phyloP scores from a whole-genome alignment of 83 land plant genomes.

The Picea engelmannii region DNA sequence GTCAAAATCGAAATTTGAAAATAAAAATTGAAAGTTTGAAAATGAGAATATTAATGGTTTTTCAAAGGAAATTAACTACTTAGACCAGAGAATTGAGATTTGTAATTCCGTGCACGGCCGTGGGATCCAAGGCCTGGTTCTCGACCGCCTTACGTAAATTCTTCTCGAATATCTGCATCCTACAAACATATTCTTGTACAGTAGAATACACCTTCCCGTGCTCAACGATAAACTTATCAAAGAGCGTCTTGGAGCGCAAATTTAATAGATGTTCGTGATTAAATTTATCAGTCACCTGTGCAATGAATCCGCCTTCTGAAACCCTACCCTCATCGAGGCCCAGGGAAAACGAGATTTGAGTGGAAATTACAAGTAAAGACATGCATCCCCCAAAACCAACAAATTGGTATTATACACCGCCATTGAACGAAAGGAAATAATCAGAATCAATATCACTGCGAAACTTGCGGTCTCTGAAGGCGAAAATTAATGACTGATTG shows the following conservation, averaged over 20 bases:
- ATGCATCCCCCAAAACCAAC: not conserved
- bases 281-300: conserved; percentile 2
- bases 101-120: conserved; percentile 64
- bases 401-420: not conserved
- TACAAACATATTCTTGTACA: conserved; percentile 59
- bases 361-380: not conserved
- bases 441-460: not conserved
- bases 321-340: not conserved
- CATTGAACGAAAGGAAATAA: not conserved
- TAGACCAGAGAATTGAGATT: too few relatives aligned
- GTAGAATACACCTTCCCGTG: conserved; percentile 61
- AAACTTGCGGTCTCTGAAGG: not conserved
- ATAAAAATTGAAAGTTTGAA: too few relatives aligned
- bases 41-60: too few relatives aligned
- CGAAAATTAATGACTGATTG: not conserved
- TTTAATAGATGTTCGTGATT: not conserved
- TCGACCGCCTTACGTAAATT: conserved; percentile 59
- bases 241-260: conserved; percentile 31
- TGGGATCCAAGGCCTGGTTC: conserved; percentile 65
- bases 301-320: not conserved
- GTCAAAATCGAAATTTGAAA: too few relatives aligned
- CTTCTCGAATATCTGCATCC: conserved; percentile 64
- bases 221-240: conserved; percentile 50
- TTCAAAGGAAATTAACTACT: too few relatives aligned
- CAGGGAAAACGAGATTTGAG: not conserved